phyloP scores from a whole-genome alignment of 2,329 filamentous ascomycete species.

The Penicillium capsulatum region DNA sequence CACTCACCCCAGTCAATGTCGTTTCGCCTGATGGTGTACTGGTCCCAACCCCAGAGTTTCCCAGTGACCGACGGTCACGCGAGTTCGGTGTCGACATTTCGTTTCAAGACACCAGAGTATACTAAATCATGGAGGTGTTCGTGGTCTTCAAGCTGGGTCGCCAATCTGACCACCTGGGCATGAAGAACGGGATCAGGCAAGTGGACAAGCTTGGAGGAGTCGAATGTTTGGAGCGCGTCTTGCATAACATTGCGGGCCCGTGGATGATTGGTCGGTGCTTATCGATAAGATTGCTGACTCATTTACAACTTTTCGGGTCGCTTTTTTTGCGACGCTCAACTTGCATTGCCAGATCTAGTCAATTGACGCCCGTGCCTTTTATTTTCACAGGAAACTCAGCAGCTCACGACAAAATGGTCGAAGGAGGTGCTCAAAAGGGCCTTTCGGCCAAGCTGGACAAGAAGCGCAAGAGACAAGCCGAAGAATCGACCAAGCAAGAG shows the following conservation, averaged over 20 bases:
- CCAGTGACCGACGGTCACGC: slow-evolving; percentile 27
- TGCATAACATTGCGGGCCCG: slow-evolving; percentile 11
- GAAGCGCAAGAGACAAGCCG: slow-evolving; percentile 40
- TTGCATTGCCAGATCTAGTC: not conserved
- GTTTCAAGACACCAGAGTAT: not conserved
- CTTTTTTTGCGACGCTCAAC: slow-evolving; percentile 15
- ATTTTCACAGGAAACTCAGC: too few relatives aligned
- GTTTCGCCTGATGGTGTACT: slow-evolving; percentile 29
- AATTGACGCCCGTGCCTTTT: too few relatives aligned
- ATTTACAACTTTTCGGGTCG: slow-evolving; percentile 14
- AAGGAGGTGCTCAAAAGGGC: slow-evolving; percentile 18
- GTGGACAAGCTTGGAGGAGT: not conserved
- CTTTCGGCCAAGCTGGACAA: slow-evolving; percentile 36
- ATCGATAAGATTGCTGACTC: slow-evolving; percentile 36
- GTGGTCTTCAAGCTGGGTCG: too few relatives aligned
- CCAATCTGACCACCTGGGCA: too few relatives aligned
- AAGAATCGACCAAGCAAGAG: slow-evolving; percentile 28
- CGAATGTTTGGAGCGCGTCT: slow-evolving; percentile 16
- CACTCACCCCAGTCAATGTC: slow-evolving; percentile 26
- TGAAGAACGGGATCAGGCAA: too few relatives aligned
- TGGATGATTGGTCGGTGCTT: slow-evolving; percentile 23
- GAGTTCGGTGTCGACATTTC: slow-evolving; percentile 31
- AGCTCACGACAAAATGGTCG: slow-evolving; percentile 16
- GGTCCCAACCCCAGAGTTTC: slow-evolving; percentile 18
- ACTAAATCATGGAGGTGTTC: too few relatives aligned